Conservation (phyloP, 768 basidiomycete species). For the Boletus pseudo-olivaceus region DNA sequence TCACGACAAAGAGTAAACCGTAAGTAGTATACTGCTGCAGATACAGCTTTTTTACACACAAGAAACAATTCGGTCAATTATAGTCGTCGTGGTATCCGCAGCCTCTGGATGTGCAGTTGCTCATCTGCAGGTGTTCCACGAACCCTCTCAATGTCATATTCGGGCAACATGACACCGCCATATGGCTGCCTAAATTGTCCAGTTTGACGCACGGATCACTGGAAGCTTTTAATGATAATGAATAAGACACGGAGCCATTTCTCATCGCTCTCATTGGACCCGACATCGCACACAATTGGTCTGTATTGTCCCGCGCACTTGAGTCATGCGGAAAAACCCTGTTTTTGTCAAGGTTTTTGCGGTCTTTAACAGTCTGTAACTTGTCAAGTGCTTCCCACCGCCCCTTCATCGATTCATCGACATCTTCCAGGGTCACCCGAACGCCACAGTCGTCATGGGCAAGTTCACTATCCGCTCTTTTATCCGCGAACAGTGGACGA, state of each 20-base stretch:
- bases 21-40: no score
- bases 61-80: no score
- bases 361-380: not conserved
- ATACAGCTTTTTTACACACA: no score
- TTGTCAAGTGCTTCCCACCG: not conserved
- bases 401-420: no score
- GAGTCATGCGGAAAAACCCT: not conserved
- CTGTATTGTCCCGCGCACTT: not conserved
- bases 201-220: not conserved
- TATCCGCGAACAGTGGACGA: constrained; percentile 28
- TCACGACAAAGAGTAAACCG: not conserved
- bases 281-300: not conserved
- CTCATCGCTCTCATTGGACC: not conserved
- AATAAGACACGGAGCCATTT: not conserved
- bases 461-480: constrained; percentile 16
- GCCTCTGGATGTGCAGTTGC: not conserved
- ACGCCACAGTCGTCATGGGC: constrained; percentile 20
- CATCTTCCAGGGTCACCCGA: not conserved
- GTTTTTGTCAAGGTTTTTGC: not conserved
- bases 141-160: not conserved
- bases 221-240: constrained; percentile 1
- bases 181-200: not conserved
- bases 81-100: not conserved
- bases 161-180: not conserved
- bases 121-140: no score